Evolutionary conservation across 108 stramenopile genomes (phyloP), one percentile per base, ranked within the genome.

Genomic region (Nitzschia sp.): DNA sequence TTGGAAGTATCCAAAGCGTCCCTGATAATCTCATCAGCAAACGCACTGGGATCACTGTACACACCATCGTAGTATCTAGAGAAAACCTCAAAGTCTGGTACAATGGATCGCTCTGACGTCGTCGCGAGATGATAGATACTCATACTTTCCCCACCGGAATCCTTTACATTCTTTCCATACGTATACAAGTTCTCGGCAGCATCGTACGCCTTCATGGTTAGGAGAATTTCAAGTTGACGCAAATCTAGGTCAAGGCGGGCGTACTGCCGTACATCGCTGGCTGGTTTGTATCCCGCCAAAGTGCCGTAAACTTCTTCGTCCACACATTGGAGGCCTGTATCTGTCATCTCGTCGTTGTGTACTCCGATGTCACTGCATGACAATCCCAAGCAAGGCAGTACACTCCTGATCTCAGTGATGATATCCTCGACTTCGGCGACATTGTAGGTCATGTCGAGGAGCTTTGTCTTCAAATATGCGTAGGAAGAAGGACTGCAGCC

Each of bases 221-320:
- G 73, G 43, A 89, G 68, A 59, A 89, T 85, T 41, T 83, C 75
- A 24, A 88, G 76, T 38, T 82, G 77, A 7, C 78, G 77, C 41
- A 88, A 78, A 54, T 93, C 92, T 6, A 88, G 78, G 62, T 93
- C 92, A 10, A 93, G 37, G 51, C 74, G 75, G 6, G 88, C 74
- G 51, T 73, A 67, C 84, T 76, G 57, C 2, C 73, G 52, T 53
- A 84, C 81, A 71, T 83, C 84, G 57, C 71, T 82, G 1, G 69
- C 60, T 15, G 89, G 87, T 41, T 60, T 53, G 68, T 90, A 93
- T 15, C 89, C 87, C 17, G 84, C 83, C 22, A 93, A 41, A 8
- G 59, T 41, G 6, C 51, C 34, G 29, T 54, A 29, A 21, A 53
- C 42, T 7, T 41, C 66, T 1, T 67, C 63, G 44, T 83, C 79